These are phyloP conservation scores for Peniophora sp. DNA, from an alignment of 1,284 basidiomycete genomes.

Conservation along the genomic window DNA sequence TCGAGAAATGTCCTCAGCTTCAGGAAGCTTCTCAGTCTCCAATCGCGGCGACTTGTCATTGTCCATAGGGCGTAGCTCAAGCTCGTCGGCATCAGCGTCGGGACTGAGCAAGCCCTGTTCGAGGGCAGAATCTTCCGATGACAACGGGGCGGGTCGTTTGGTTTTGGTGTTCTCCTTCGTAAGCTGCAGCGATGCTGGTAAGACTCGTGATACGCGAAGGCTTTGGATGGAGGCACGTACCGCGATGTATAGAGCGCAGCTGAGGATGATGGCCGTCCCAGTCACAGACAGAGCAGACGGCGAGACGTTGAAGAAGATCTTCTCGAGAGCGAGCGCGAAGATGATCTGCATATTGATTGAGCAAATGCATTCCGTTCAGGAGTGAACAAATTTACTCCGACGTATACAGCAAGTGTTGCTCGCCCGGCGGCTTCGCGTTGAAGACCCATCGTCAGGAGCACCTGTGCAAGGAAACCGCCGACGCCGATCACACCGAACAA, in stretches of 20 bases:
- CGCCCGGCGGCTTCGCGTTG: constrained; percentile 59
- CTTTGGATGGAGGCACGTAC: constrained; percentile 24
- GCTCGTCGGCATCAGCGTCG: background rate
- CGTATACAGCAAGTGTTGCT: constrained; percentile 54
- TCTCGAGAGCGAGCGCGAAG: constrained; percentile 51
- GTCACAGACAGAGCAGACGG: constrained; percentile 46
- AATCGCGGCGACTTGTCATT: too few species aligned
- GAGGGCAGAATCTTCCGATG: constrained; percentile 16
- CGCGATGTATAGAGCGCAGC: constrained; percentile 53
- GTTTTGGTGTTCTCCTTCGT: constrained; percentile 15
- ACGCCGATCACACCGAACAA: constrained; percentile 42
- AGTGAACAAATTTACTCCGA: constrained; percentile 31
- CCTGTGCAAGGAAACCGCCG: constrained; percentile 54
- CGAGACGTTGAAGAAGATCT: constrained; percentile 48
- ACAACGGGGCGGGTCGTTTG: constrained; percentile 8
- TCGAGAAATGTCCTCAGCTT: too few species aligned
- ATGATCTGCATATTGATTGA: constrained; percentile 41
- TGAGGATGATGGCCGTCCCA: constrained; percentile 51
- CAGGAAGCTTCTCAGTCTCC: too few species aligned
- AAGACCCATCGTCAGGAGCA: constrained; percentile 54
- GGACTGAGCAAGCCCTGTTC: constrained; percentile 22
- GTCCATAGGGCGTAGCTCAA: background rate
- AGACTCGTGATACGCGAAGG: background rate
- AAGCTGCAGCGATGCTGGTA: constrained; percentile 9
- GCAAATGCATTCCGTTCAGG: background rate